Conservation (phyloP, 441 rosid species). For the Rhodomyrtus psidioides region DNA sequence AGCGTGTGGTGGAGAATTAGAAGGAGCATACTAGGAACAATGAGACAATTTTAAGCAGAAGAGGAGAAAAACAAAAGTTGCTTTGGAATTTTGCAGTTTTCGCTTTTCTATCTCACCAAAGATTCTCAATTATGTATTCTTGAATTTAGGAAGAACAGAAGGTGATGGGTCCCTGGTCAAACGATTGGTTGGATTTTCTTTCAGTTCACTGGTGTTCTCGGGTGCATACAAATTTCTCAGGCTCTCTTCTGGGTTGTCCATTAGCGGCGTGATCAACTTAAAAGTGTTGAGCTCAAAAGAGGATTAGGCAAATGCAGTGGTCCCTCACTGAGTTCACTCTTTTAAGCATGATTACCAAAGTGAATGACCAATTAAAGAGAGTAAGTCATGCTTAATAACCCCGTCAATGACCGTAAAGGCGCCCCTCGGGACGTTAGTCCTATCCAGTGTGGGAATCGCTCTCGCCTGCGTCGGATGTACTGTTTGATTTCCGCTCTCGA, state of each 20-base stretch:
- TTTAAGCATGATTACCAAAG: neutral
- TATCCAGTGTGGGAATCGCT: neutral
- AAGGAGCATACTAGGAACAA: neutral
- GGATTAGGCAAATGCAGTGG: neutral
- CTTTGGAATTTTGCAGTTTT: slow-evolving; percentile 15
- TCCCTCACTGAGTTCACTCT: neutral
- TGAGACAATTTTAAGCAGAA: slow-evolving; percentile 3
- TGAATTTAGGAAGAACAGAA: neutral
- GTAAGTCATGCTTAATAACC: neutral
- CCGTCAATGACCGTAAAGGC: neutral
- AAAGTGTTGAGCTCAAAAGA: neutral
- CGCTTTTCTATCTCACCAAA: slow-evolving; percentile 11
- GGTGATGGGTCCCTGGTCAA: slow-evolving; percentile 35
- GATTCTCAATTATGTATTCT: slow-evolving; percentile 17
- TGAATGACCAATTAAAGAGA: neutral
- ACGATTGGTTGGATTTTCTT: slow-evolving; percentile 41
- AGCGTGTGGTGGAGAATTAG: neutral
- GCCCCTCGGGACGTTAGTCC: neutral
- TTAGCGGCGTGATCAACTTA: neutral
- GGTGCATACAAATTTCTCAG: neutral
- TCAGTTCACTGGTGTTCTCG: slow-evolving; percentile 13
- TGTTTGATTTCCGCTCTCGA: neutral
- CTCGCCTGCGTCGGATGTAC: neutral
- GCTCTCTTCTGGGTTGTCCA: neutral
- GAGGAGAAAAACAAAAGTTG: neutral